phyloP scores from a whole-genome alignment of 208 protist genomes.

The Naegleria lovaniensis region DNA sequence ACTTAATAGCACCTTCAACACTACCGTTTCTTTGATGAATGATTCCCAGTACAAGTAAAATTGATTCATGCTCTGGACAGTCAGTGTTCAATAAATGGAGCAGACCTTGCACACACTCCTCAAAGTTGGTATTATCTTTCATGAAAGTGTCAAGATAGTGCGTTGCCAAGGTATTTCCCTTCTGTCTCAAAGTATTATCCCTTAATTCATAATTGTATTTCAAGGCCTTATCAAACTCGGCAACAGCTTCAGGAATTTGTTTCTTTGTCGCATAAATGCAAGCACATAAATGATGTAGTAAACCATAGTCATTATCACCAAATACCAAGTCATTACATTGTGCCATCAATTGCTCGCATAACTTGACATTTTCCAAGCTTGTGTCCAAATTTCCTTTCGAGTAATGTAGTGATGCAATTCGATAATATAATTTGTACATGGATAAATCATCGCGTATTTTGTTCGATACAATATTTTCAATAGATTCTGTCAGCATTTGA shows the following conservation, averaged over 20 bases:
- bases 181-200: not conserved
- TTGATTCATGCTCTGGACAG: not conserved
- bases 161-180: not conserved
- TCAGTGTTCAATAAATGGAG: not conserved
- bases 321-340: not conserved
- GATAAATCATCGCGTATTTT: not conserved
- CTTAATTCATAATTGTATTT: not conserved
- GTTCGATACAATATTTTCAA: not conserved
- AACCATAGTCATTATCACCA: not conserved
- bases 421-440: not conserved
- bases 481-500: not conserved
- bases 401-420: not conserved
- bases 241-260: not conserved
- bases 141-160: not conserved
- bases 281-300: not conserved
- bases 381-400: not conserved
- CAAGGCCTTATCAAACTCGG: not conserved
- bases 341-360: not conserved
- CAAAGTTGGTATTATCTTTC: not conserved
- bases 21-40: not conserved
- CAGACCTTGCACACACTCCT: not conserved
- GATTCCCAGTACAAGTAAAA: not conserved
- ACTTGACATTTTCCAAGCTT: not conserved
- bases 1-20: not conserved
- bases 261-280: not conserved